Evolutionary conservation across 2,329 filamentous ascomycete species (phyloP), one percentile per base, ranked within the genome.

Genomic region (Colletotrichum neosansevieriae): DNA sequence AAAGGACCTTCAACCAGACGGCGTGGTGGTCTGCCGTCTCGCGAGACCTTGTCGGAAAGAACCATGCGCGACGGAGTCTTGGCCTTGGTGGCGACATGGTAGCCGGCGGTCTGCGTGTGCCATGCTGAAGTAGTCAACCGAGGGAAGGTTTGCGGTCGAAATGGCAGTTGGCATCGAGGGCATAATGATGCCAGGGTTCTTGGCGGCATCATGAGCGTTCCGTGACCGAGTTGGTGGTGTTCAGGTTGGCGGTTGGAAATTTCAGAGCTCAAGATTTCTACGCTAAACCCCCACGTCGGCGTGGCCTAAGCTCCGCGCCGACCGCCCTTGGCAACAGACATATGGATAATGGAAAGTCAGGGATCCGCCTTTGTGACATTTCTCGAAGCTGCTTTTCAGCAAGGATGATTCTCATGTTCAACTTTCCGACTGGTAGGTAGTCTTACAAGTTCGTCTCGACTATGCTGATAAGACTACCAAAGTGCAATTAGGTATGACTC

Each of bases 61-160:
- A 87, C 82, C 87, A 89, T 88, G 58, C 87, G 86, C 47, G 86
- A 86, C 40, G 87, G 84, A 61, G 49, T 53, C 49, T 79, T 77
- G 66, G 76, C 70, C 63, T 75, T 78, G 59, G 73, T 71, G 29
- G 73, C 75, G 58, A 76, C 75, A 19, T 76, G 79, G 45, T 79
- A 78, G 62, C 78, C 75, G 70, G 78, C 76, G 60, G 81, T 78
- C 67, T 78, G 78, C 34, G 72, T 67, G 34, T 78, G 67, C 72
- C 75, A 80, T 77, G 79, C 73, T 67, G 76, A 78, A 19, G 64
- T 59, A 21, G 63, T 50, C 38, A 65, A 40, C 11, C 61, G 68
- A 13, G 60, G 56, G n/a, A 67, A 53, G 3, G 36, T 6, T 44
- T 62, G 68, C 11, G 64, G 60, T 15, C 63, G 63, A n/a, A 62